Evolutionary conservation across 1,139 yeast species (phyloP).

Genomic region (Nakaseomyces delphensis): DNA sequence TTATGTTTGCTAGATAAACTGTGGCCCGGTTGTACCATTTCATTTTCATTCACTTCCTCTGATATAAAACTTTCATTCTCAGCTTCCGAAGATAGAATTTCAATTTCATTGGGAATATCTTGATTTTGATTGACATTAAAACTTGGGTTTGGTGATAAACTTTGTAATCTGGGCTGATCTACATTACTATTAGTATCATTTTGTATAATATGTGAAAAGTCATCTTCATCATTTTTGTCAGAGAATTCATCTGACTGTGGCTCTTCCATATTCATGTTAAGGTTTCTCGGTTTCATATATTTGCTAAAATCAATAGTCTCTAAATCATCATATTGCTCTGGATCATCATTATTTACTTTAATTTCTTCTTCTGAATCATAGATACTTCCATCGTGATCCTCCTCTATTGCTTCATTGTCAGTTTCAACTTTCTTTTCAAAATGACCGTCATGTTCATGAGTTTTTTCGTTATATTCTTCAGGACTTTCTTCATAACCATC

Average conservation of each 20-base stretch:
- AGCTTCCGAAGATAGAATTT: background rate
- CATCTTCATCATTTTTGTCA: background rate
- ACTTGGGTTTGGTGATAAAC: conserved; percentile 3
- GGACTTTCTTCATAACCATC: background rate
- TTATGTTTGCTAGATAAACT: background rate
- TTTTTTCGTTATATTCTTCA: background rate
- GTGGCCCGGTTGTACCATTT: background rate
- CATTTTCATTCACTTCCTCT: background rate
- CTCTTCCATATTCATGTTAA: background rate
- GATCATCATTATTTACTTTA: background rate
- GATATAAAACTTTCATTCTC: background rate
- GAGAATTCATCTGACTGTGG: background rate
- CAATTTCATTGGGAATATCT: background rate
- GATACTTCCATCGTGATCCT: background rate
- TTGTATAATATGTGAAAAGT: background rate
- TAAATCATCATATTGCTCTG: background rate
- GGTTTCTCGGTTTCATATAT: conserved; percentile 3
- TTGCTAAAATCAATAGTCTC: background rate
- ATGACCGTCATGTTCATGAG: background rate
- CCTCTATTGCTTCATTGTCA: background rate
- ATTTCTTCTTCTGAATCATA: background rate
- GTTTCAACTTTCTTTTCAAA: background rate
- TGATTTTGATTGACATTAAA: background rate
- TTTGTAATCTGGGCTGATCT: background rate
- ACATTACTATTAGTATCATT: conserved; percentile 1